Base-by-base conservation (phyloP, 768 basidiomycete genomes). In the Suillus placidus region DNA sequence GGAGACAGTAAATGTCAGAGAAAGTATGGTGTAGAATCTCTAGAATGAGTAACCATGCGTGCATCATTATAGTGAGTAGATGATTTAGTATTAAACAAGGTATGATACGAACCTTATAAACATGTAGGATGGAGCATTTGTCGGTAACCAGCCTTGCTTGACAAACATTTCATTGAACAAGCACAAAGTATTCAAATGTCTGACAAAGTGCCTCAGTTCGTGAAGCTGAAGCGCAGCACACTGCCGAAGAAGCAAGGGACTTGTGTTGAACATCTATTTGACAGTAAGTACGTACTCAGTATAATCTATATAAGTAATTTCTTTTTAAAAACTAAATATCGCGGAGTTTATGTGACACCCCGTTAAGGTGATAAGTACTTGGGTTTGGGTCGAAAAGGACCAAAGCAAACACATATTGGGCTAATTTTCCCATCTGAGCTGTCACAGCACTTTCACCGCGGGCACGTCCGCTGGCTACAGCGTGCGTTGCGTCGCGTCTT, bases 381-480 rank as follows among this genome's bases (percentile, higher is more conserved):
- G 23, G 4, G 37, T 58, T 58, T 58, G 49, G 43, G 60, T 61
- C 8, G 60, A 65, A 55, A 65, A 67, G 64, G 57, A 61, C 26
- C 34, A 63, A 66, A 52, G 43, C 60, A 20, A 32, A 60, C 23
- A 38, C 6, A 42, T 40, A 63, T 52, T 26, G 26, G 57, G 6
- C 61, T 56, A 0, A 67, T 72, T 78, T 77, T 73, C 77, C 74
- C 76, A 74, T 69, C 64, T 32, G 66, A 64, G 60, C 69, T 67
- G 71, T 69, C 67, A 60, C 63, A 42, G 42, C 54, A 60, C 54
- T 61, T 67, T 66, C 14, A 45, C 57, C 32, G 68, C 60, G 64
- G 67, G 65, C 67, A 68, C 70, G 71, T 61, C 64, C 70, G 68
- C 71, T 71, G 72, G 68, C 47, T 61, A 68, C 70, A 68, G 74